Evolutionary conservation across 441 rosid genomes (phyloP).

Genomic region (Gossypium gossypioides): DNA sequence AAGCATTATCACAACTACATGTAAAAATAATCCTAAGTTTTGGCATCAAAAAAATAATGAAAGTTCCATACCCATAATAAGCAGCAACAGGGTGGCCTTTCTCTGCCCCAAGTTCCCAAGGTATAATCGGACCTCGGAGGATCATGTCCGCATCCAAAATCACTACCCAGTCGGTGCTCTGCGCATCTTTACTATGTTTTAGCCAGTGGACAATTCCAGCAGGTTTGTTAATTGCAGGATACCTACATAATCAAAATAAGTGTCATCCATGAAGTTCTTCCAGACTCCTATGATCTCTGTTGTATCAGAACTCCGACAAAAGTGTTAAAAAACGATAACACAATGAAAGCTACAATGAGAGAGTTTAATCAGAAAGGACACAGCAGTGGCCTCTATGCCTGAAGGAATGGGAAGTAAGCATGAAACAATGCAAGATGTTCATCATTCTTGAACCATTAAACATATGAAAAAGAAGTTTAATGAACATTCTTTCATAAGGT

Average conservation of each 20-base stretch:
- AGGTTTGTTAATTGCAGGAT: slow-evolving; percentile 98
- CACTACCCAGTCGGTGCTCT: slow-evolving; percentile 89
- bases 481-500: background rate
- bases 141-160: slow-evolving; percentile 98
- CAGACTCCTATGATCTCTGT: background rate
- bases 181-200: slow-evolving; percentile 78
- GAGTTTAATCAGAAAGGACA: background rate
- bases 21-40: background rate
- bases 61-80: slow-evolving; percentile 58
- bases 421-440: background rate
- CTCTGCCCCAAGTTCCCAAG: slow-evolving; percentile 93
- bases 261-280: background rate
- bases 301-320: background rate
- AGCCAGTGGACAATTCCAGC: slow-evolving; percentile 95
- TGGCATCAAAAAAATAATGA: background rate
- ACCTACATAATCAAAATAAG: slow-evolving; percentile 36
- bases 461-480: background rate
- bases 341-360: background rate
- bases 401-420: background rate
- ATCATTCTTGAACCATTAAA: background rate
- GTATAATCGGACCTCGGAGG: slow-evolving; percentile 83
- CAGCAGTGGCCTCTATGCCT: background rate
- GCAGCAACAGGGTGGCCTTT: slow-evolving; percentile 85
- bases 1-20: background rate
- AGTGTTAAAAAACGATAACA: background rate